Conservation (phyloP, 1,284 basidiomycete genomes). For the Microbotryum silenes-acaulis region DNA sequence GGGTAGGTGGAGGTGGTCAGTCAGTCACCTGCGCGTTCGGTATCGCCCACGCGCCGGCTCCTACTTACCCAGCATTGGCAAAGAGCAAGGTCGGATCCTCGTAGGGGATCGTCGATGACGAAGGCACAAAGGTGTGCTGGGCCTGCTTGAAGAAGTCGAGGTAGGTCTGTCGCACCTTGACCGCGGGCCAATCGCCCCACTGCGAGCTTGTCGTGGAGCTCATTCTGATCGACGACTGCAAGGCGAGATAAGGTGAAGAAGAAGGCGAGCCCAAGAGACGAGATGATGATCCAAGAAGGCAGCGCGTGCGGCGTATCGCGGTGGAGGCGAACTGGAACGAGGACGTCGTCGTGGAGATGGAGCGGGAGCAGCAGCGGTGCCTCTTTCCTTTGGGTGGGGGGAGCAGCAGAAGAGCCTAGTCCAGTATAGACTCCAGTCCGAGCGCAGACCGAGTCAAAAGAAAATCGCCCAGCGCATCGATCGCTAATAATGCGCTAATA, state of each 20-base stretch:
- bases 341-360: not conserved
- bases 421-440: too few relatives aligned
- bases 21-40: not conserved
- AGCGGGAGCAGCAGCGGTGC: not conserved
- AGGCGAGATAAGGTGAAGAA: not conserved
- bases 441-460: too few relatives aligned
- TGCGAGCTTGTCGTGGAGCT: conserved; percentile 36
- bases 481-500: too few relatives aligned
- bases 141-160: conserved; percentile 66
- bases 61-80: conserved; percentile 66
- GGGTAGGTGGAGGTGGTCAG: not conserved
- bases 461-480: too few relatives aligned
- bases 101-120: conserved; percentile 88
- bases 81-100: conserved; percentile 86
- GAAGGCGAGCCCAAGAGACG: not conserved
- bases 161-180: conserved; percentile 63
- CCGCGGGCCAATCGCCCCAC: conserved; percentile 57
- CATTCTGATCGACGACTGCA: not conserved
- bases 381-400: too few relatives aligned
- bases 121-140: conserved; percentile 87
- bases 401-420: too few relatives aligned
- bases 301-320: not conserved
- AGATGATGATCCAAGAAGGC: not conserved
- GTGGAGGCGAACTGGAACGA: not conserved
- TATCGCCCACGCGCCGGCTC: conserved; percentile 5